phyloP scores from a whole-genome alignment of 208 protist genomes.

The Crithidia mellificae region DNA sequence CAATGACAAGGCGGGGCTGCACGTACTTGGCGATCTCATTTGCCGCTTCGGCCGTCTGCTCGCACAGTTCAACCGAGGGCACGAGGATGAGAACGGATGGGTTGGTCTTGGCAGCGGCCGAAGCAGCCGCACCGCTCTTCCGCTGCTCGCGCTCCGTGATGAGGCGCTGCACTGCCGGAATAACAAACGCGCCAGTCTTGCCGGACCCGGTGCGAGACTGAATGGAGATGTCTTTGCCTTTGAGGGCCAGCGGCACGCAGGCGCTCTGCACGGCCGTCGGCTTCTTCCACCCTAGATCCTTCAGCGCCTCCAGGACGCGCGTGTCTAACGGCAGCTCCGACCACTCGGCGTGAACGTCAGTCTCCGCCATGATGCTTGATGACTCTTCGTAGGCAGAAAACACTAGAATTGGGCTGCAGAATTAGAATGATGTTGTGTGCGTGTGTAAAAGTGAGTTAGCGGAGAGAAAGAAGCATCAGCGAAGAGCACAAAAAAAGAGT shows the following conservation, averaged over 20 bases:
- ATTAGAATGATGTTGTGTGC: background rate
- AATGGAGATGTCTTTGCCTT: slow-evolving; percentile 89
- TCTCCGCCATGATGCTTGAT: slow-evolving; percentile 17
- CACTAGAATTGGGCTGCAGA: no score
- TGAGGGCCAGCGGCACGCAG: slow-evolving; percentile 92
- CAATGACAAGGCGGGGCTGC: slow-evolving; percentile 75
- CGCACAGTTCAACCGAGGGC: slow-evolving; percentile 95
- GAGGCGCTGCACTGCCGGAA: slow-evolving; percentile 86
- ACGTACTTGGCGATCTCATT: slow-evolving; percentile 75
- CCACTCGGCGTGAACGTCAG: slow-evolving; percentile 58
- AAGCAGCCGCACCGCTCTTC: slow-evolving; percentile 7
- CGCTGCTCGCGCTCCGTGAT: slow-evolving; percentile 71
- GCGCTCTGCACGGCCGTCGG: slow-evolving; percentile 95
- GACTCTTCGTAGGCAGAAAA: background rate
- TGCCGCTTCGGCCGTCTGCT: slow-evolving; percentile 91
- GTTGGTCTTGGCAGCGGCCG: slow-evolving; percentile 22
- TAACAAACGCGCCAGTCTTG: slow-evolving; percentile 90
- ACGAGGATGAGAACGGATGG: slow-evolving; percentile 94
- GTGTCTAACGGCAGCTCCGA: slow-evolving; percentile 76
- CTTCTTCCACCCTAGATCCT: slow-evolving; percentile 73
- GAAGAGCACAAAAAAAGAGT: no score
- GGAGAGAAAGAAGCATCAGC: no score
- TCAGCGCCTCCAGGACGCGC: slow-evolving; percentile 81
- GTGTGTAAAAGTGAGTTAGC: no score
- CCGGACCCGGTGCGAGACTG: slow-evolving; percentile 88